Evolutionary conservation across 2,329 filamentous ascomycete genomes (phyloP), one percentile per base, ranked within the genome.

Genomic region (Thyridium curvatum): DNA sequence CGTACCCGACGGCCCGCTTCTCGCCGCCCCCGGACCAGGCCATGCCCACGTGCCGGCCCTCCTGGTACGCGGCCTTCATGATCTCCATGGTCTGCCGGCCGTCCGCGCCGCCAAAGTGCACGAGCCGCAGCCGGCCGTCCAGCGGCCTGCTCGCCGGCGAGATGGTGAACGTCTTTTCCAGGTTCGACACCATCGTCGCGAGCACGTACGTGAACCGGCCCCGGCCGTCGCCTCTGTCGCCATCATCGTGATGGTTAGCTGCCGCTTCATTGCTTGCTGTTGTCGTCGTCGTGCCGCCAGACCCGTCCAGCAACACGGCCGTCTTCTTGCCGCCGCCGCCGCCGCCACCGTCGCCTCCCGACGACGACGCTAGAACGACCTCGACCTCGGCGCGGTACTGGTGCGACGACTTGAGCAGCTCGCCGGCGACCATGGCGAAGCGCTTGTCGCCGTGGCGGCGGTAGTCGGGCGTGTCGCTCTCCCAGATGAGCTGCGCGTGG

Each of bases 401-500:
- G 40, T 79, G 75, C 29, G 65, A 65, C 42, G 68, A 56, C 41
- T 62, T 60, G n/a, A 95, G 63, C 8, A 91, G 74, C 51, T 88
- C 81, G 38, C 79, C 73, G 0, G 88, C 90, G 0, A 88, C 89
- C 77, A 95, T 87, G 41, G 81, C 74, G 62, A 97, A 97, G 15
- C 91, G 75, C 55, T 84, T 77, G 26, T 72, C 70, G 12, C 91
- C 91, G 52, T 84, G 82, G 48, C 78, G 76, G 45, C 91, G 82
- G 60, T 91, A 91, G 47, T 79, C 83, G 0, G 77, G 68, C 0
- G 90, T 94, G 59, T 97, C 91, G 59, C 86, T 93, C 64, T 96
- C 89, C 50, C 86, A 89, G 16, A 97, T 88, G 4, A 97, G 72
- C 32, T 83, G 81, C 21, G 90, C 86, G 54, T 97, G 91, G 53